phyloP scores from a whole-genome alignment of 208 protist genomes.

The Wallacemonas collosoma region DNA sequence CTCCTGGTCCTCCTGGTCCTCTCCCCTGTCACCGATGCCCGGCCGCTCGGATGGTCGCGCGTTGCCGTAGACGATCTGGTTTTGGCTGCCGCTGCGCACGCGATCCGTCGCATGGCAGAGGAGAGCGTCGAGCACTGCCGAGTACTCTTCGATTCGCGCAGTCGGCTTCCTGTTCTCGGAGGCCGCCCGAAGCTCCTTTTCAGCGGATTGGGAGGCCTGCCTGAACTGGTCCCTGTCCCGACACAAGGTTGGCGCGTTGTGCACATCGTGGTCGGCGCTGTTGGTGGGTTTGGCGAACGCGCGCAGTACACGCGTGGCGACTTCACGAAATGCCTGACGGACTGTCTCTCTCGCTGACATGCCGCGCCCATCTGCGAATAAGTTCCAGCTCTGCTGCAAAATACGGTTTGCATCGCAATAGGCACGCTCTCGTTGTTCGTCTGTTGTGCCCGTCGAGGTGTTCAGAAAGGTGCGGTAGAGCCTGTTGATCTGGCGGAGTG shows the following conservation, averaged over 20 bases:
- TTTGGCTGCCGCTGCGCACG: conserved; percentile 9
- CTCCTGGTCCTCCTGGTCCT: background rate
- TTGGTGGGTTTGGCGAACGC: background rate
- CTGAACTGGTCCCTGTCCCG: conserved; percentile 9
- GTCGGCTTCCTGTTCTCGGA: background rate
- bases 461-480: background rate
- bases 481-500: background rate
- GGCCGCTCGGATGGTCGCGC: background rate
- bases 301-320: background rate
- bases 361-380: background rate
- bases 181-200: background rate
- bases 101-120: conserved; percentile 5
- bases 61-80: conserved; percentile 26
- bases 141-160: background rate
- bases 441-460: background rate
- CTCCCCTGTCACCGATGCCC: background rate
- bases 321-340: background rate
- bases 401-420: background rate
- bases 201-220: background rate
- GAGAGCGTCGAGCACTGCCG: background rate
- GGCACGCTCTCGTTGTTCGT: background rate
- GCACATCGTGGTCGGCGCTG: background rate
- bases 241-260: background rate
- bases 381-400: background rate
- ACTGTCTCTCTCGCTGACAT: background rate